Percentiles rank a stretch among this genome's conserved stretches.
Conservation (phyloP, 257 asterid genomes). For the Cordia subcordata region DNA sequence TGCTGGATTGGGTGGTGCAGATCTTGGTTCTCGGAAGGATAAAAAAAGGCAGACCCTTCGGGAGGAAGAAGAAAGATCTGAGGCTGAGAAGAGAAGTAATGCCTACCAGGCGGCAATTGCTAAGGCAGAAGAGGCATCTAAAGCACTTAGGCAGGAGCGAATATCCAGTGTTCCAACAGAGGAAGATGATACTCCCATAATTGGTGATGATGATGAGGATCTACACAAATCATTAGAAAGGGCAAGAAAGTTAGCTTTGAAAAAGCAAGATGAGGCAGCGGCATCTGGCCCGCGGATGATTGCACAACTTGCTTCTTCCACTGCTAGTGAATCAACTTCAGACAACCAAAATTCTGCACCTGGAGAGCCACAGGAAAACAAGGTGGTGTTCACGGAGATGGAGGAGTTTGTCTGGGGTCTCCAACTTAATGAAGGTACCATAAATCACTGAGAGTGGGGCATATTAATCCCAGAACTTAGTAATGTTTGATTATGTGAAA, state of each 20-base stretch:
- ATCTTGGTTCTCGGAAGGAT: constrained; percentile 82
- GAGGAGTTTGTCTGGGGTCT: constrained; percentile 98
- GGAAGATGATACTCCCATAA: constrained; percentile 56
- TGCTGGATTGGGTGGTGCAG: constrained; percentile 80
- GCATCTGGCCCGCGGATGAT: constrained; percentile 44
- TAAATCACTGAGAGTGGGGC: neutral
- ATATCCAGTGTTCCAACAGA: constrained; percentile 28
- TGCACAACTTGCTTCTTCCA: constrained; percentile 49
- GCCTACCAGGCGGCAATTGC: constrained; percentile 76
- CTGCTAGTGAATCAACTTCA: constrained; percentile 26
- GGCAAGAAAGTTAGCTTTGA: constrained; percentile 79
- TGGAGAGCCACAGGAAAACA: constrained; percentile 67
- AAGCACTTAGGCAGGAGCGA: constrained; percentile 67
- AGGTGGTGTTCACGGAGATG: constrained; percentile 93
- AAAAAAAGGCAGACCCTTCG: constrained; percentile 59
- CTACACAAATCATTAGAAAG: constrained; percentile 79
- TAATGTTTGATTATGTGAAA: constrained; percentile 2
- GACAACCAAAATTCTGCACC: constrained; percentile 37
- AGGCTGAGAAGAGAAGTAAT: constrained; percentile 68
- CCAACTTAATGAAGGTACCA: constrained; percentile 84
- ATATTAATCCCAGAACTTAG: neutral
- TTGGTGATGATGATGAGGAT: constrained; percentile 91
- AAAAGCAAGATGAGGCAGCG: constrained; percentile 51
- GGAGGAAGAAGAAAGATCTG: constrained; percentile 75
- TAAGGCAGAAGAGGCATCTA: constrained; percentile 90